Percentiles rank a stretch among this genome's conserved stretches.
Evolutionary conservation across 495 filamentous ascomycete genomes (phyloP).

Genomic region (Neurospora sp.): DNA sequence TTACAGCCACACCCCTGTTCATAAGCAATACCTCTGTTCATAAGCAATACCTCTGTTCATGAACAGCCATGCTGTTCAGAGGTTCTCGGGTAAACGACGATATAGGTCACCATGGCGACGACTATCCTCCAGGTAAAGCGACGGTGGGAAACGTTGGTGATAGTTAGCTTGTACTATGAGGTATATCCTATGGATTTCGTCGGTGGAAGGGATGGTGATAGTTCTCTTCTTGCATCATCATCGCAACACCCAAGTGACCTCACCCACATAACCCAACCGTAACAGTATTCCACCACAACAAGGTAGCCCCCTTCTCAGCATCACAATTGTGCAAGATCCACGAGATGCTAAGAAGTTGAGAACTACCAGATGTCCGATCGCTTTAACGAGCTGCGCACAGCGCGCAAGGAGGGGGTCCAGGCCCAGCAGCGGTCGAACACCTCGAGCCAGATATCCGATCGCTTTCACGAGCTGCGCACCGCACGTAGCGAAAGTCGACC

Average conservation of each 20-base stretch:
- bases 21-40: not conserved
- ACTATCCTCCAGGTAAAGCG: not conserved
- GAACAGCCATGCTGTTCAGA: not conserved
- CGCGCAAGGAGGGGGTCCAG: not conserved
- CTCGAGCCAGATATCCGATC: not conserved
- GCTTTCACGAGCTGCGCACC: not conserved
- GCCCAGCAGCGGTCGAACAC: not conserved
- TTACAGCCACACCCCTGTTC: not conserved
- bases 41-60: not conserved
- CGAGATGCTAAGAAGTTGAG: not conserved
- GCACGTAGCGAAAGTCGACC: not conserved
- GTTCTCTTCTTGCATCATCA: not conserved
- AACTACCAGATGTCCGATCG: not conserved
- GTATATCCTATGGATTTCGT: not conserved
- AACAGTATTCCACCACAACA: not conserved
- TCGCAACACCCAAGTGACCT: not conserved
- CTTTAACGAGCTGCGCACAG: not conserved
- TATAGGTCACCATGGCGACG: not conserved
- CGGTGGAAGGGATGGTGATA: not conserved
- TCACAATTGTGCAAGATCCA: not conserved
- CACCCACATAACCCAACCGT: not conserved
- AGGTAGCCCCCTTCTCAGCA: not conserved
- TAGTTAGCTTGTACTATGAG: not conserved
- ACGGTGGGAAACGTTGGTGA: not conserved
- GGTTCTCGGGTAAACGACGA: not conserved